Evolutionary conservation across 2,329 filamentous ascomycete genomes (phyloP).

Genomic region (Lachnellula occidentalis): DNA sequence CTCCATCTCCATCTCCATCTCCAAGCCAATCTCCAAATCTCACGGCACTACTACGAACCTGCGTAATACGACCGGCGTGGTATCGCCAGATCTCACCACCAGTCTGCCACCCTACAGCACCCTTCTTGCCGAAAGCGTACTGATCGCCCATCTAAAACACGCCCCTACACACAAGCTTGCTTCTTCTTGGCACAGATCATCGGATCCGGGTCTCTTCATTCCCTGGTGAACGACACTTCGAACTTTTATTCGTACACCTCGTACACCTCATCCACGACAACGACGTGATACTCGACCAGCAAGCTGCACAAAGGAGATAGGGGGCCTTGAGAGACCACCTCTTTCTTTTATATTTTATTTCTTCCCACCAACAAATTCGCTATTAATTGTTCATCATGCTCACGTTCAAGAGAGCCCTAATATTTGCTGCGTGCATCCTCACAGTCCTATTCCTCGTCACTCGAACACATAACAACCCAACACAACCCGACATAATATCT

Average conservation of each 20-base stretch:
- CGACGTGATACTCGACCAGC: not conserved
- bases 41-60: too few species aligned
- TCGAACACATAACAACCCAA: constrained; percentile 43
- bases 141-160: not conserved
- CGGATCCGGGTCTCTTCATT: not conserved
- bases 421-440: constrained; percentile 64
- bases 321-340: not conserved
- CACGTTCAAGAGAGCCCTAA: constrained; percentile 69
- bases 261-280: not conserved
- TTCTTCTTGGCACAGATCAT: not conserved
- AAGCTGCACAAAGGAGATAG: not conserved
- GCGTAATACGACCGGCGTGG: too few species aligned
- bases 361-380: not conserved
- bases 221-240: too few species aligned
- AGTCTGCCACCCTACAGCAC: too few species aligned
- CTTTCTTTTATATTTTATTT: not conserved
- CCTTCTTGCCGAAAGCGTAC: not conserved
- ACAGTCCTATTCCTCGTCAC: constrained; percentile 65
- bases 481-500: constrained; percentile 3
- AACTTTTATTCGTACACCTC: not conserved
- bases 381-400: constrained; percentile 53
- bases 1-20: too few species aligned
- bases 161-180: not conserved
- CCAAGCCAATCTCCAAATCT: too few species aligned
- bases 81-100: too few species aligned